Conservation (phyloP, 768 basidiomycete genomes). For the Butyriboletus loyo region DNA sequence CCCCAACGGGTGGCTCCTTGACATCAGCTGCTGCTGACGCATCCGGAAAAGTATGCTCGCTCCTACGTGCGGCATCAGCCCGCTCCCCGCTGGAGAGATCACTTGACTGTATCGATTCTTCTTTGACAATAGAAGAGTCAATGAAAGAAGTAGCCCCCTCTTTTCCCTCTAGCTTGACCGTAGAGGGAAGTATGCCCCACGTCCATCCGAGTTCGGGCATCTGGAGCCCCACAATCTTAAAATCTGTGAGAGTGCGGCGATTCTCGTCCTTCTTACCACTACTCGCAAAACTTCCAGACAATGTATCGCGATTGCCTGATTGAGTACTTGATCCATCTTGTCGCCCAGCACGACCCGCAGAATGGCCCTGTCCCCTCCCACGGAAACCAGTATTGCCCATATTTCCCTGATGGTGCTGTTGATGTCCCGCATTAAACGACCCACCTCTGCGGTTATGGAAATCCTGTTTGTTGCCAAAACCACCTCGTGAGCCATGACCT, state of each 20-base stretch:
- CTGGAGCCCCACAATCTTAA: conserved; percentile 91
- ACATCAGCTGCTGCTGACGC: conserved; percentile 31
- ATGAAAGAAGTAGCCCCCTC: conserved; percentile 31
- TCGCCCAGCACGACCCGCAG: conserved; percentile 36
- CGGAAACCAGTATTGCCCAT: conserved; percentile 47
- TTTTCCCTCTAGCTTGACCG: conserved; percentile 37
- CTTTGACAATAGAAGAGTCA: conserved; percentile 33
- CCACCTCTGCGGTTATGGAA: conserved; percentile 64
- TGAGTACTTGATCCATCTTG: conserved; percentile 33
- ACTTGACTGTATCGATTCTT: conserved; percentile 27
- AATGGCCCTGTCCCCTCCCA: conserved; percentile 60
- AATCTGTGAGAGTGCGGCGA: conserved; percentile 92
- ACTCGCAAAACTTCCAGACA: conserved; percentile 42
- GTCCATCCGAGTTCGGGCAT: conserved; percentile 81
- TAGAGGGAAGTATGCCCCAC: conserved; percentile 66
- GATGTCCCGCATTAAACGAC: conserved; percentile 53
- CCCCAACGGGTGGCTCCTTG: conserved; percentile 27
- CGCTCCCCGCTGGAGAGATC: conserved; percentile 20
- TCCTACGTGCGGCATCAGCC: conserved; percentile 15
- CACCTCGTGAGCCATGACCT: conserved; percentile 63
- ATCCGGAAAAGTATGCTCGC: conserved; percentile 26
- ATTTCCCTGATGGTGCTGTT: conserved; percentile 34
- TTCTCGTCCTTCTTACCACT: conserved; percentile 84
- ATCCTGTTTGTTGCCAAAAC: conserved; percentile 60
- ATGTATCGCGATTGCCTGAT: conserved; percentile 51